Percentiles rank a stretch among this genome's conserved stretches.
phyloP scores from a whole-genome alignment of 495 filamentous ascomycete genomes.

The Entonaema liquescens region DNA sequence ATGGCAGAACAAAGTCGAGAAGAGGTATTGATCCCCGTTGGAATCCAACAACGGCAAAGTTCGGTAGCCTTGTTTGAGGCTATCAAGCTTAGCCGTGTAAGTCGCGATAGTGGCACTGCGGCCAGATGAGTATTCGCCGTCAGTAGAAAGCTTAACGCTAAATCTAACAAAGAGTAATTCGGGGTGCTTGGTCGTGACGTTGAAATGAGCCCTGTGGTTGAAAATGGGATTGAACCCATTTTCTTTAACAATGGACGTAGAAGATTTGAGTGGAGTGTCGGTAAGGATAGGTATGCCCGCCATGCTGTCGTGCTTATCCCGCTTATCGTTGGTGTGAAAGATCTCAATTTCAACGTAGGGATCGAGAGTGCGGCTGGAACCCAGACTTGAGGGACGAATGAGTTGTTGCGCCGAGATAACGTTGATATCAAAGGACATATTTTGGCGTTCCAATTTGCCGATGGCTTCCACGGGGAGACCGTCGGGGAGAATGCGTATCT shows the following conservation, averaged over 20 bases:
- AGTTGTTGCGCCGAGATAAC: slow-evolving; percentile 95
- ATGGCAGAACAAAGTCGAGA: slow-evolving; percentile 92
- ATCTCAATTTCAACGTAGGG: slow-evolving; percentile 96
- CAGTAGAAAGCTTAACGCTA: slow-evolving; percentile 84
- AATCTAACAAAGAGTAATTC: slow-evolving; percentile 93
- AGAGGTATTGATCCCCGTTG: slow-evolving; percentile 89
- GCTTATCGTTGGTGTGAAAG: slow-evolving; percentile 90
- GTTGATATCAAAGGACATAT: slow-evolving; percentile 83
- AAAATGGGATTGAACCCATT: slow-evolving; percentile 95
- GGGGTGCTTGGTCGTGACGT: slow-evolving; percentile 87
- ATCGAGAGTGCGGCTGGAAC: slow-evolving; percentile 77
- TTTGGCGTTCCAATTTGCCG: slow-evolving; percentile 73
- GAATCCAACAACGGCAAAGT: slow-evolving; percentile 92
- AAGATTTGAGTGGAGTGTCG: slow-evolving; percentile 70
- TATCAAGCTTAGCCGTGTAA: slow-evolving; percentile 90
- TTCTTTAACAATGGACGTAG: slow-evolving; percentile 78
- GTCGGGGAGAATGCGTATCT: slow-evolving; percentile 60
- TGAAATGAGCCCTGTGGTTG: slow-evolving; percentile 73
- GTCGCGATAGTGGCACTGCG: slow-evolving; percentile 76
- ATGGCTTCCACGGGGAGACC: slow-evolving; percentile 53
- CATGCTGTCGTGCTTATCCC: slow-evolving; percentile 58
- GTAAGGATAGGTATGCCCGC: slow-evolving; percentile 64
- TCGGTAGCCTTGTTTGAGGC: slow-evolving; percentile 92
- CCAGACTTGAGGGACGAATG: slow-evolving; percentile 77
- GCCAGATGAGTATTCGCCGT: slow-evolving; percentile 65